Evolutionary conservation across 2,329 filamentous ascomycete genomes (phyloP), one percentile per base, ranked within the genome.

Genomic region (Alternaria triticina): DNA sequence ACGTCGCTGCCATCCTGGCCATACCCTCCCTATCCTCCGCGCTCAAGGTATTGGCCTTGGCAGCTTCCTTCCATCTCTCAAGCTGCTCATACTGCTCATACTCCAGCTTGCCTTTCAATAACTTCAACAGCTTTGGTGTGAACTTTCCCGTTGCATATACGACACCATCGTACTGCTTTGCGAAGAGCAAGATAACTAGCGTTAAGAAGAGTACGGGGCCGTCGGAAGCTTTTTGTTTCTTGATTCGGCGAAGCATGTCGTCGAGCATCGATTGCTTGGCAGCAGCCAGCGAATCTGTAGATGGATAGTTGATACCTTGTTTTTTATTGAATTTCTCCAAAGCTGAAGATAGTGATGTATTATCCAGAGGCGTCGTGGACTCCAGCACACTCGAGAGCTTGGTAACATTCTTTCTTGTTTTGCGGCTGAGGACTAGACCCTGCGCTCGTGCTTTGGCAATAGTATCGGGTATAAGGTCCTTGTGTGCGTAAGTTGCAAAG

Each of bases 71-170:
- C 74, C 79, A 77, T 13, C 52, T 66, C 54, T 82, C 78, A 30
- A 81, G 50, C 54, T 65, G 66, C 27, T 67, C 72, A 55, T 78
- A 77, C 50, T 73, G 64, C 33, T 70, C 76, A 6, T 57, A 56
- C 3, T 58, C 54, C 17, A 77, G 28, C 7, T 43, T 57, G 4
- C 64, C 50, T 58, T 78, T 80, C 28, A 82, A 59, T 55, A 74
- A 63, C 61, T 78, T 82, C 49, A 82, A 61, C 54, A 82, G 51
- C 65, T 78, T 81, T 1, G 80, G 80, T 44, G 79, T 78, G 61
- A 79, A 81, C 64, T 80, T 80, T 8, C 79, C 80, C 40, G 79
- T 81, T 10, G 79, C 79, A 58, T 82, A 82, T 17, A 82, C 68
- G 1, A 82, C 64, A 15, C 79, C 80, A 20, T 67, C 63, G 9